These are phyloP conservation scores for Cymodocea nodosa DNA, from an alignment of 116 monocot genomes.

Conservation along the genomic window DNA sequence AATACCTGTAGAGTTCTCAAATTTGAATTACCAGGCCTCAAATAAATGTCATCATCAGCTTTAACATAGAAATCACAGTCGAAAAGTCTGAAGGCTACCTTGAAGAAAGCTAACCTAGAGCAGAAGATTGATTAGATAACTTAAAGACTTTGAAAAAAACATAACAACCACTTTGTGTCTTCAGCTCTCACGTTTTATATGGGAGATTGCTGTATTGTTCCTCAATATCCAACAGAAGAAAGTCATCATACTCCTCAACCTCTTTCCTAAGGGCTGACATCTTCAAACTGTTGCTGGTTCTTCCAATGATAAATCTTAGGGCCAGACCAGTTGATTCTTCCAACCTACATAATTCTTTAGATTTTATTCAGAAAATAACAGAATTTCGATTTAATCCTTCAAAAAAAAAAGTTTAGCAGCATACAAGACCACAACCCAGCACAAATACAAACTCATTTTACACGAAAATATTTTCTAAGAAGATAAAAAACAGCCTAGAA, in stretches of 20 bases:
- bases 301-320: slow-evolving; percentile 90
- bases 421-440: too few species aligned
- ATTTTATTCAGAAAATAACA: too few species aligned
- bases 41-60: slow-evolving; percentile 91
- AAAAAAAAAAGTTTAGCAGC: background rate
- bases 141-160: background rate
- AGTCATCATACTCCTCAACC: slow-evolving; percentile 74
- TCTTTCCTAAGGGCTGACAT: slow-evolving; percentile 66
- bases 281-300: slow-evolving; percentile 41
- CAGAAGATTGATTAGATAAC: slow-evolving; percentile 10
- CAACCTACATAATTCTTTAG: slow-evolving; percentile 33
- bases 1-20: background rate
- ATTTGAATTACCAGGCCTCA: slow-evolving; percentile 60
- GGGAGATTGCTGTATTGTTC: slow-evolving; percentile 86
- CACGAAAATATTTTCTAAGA: too few species aligned
- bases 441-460: too few species aligned
- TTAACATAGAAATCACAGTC: slow-evolving; percentile 90
- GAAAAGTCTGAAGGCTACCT: slow-evolving; percentile 73
- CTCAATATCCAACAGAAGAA: slow-evolving; percentile 73
- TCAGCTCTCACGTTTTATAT: slow-evolving; percentile 56
- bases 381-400: background rate
- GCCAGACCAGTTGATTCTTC: slow-evolving; percentile 78
- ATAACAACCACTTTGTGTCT: background rate
- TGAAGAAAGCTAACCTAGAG: slow-evolving; percentile 93
- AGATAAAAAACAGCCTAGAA: too few species aligned